Evolutionary conservation across 768 basidiomycete genomes (phyloP).

Genomic region (Mrakia blollopis): DNA sequence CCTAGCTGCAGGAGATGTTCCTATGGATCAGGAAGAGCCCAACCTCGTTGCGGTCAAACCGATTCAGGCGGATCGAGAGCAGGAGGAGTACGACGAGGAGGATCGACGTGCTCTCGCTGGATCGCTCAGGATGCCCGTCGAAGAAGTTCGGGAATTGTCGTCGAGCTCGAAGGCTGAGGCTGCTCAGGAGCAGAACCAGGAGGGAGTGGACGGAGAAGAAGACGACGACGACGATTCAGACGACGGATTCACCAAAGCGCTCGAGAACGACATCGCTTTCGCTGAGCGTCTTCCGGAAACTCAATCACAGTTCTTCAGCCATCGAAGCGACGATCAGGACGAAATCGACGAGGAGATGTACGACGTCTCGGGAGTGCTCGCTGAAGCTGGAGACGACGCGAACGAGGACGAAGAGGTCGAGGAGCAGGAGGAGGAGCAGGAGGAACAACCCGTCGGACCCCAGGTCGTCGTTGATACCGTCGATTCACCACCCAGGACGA

Average conservation of each 20-base stretch:
- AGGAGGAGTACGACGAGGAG: conserved; percentile 6
- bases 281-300: background rate
- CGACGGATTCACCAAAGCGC: background rate
- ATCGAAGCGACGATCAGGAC: background rate
- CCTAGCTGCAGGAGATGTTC: background rate
- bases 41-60: background rate
- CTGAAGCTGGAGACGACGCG: background rate
- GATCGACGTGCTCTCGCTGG: background rate
- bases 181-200: background rate
- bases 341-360: conserved; percentile 11
- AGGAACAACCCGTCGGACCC: background rate
- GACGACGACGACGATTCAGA: background rate
- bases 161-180: background rate
- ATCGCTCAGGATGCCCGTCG: background rate
- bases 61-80: background rate
- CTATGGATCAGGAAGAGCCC: background rate
- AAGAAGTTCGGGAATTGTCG: background rate
- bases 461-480: background rate
- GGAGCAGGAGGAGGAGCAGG: background rate
- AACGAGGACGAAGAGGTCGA: background rate
- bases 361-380: background rate
- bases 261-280: background rate
- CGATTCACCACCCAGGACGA: background rate
- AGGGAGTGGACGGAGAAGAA: background rate
- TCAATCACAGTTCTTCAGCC: background rate